Evolutionary conservation across 148 eudicot species (phyloP).

Genomic region (Cornus controversa): DNA sequence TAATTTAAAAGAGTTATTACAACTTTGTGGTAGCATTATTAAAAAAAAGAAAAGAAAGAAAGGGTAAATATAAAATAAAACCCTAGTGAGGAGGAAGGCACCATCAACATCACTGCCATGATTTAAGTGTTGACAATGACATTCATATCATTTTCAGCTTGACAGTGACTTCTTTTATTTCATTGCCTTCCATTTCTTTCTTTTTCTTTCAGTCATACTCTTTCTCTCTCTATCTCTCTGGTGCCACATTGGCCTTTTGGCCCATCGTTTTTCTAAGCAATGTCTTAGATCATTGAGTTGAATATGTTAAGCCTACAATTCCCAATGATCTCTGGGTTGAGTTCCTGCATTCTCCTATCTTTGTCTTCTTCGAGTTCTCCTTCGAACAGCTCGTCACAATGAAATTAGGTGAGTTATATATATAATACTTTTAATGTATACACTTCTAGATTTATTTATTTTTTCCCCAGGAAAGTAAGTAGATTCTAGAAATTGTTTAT

Average conservation of each 20-base stretch:
- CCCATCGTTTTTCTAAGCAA: background rate
- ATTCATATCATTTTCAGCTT: background rate
- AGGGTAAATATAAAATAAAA: background rate
- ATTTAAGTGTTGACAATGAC: background rate
- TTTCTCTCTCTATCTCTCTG: background rate
- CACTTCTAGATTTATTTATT: too few species aligned
- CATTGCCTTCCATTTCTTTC: background rate
- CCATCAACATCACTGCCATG: constrained; percentile 1
- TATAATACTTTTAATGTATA: background rate
- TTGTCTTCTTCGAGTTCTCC: background rate
- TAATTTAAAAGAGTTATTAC: too few species aligned
- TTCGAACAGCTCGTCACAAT: constrained; percentile 10
- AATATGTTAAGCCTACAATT: background rate
- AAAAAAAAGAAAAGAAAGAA: too few species aligned
- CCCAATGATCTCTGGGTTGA: background rate
- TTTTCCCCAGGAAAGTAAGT: too few species aligned
- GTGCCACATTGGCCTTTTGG: background rate
- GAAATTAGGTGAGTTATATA: constrained; percentile 17
- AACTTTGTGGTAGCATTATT: too few species aligned
- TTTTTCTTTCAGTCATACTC: background rate
- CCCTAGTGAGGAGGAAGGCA: background rate
- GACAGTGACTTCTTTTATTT: background rate
- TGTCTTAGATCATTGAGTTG: background rate
- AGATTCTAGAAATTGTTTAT: background rate
- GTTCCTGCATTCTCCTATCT: background rate